A percentile compares a stretch with the other conserved stretches of the same genome.
Conservation (phyloP, 2,329 filamentous ascomycete species). For the Rutstroemia sydowiana region DNA sequence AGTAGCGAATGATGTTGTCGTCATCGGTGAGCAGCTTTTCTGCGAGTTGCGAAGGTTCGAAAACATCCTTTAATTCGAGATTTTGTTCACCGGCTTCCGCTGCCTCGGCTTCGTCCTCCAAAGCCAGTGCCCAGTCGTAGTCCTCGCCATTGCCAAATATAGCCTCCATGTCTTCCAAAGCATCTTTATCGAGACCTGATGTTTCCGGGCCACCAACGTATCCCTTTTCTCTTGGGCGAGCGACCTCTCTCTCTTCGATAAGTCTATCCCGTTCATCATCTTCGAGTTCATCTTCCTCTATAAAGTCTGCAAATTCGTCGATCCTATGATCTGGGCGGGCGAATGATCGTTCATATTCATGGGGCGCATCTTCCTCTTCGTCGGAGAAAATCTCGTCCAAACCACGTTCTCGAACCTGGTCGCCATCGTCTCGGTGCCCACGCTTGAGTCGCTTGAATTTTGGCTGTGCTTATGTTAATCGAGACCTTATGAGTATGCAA, state of each 20-base stretch:
- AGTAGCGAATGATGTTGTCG: slow-evolving; percentile 82
- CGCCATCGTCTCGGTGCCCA: slow-evolving; percentile 69
- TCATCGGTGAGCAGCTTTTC: slow-evolving; percentile 95
- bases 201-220: slow-evolving; percentile 67
- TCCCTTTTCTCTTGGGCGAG: slow-evolving; percentile 66
- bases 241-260: slow-evolving; percentile 81
- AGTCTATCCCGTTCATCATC: slow-evolving; percentile 77
- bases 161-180: slow-evolving; percentile 89
- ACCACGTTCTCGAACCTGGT: slow-evolving; percentile 60
- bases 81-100: slow-evolving; percentile 72
- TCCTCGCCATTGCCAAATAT: slow-evolving; percentile 96
- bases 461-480: slow-evolving; percentile 44
- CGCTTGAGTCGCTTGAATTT: slow-evolving; percentile 97
- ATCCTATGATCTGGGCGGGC: slow-evolving; percentile 44
- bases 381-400: slow-evolving; percentile 93
- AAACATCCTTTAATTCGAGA: slow-evolving; percentile 93
- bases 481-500: background rate
- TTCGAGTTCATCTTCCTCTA: slow-evolving; percentile 89
- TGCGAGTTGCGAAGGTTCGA: slow-evolving; percentile 88
- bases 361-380: slow-evolving; percentile 66
- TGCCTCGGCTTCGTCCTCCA: slow-evolving; percentile 80
- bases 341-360: slow-evolving; percentile 35
- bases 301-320: slow-evolving; percentile 91
- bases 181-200: slow-evolving; percentile 81
- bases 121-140: slow-evolving; percentile 87